Conservation (phyloP, 768 basidiomycete genomes). For the Clathrus columnatus region DNA sequence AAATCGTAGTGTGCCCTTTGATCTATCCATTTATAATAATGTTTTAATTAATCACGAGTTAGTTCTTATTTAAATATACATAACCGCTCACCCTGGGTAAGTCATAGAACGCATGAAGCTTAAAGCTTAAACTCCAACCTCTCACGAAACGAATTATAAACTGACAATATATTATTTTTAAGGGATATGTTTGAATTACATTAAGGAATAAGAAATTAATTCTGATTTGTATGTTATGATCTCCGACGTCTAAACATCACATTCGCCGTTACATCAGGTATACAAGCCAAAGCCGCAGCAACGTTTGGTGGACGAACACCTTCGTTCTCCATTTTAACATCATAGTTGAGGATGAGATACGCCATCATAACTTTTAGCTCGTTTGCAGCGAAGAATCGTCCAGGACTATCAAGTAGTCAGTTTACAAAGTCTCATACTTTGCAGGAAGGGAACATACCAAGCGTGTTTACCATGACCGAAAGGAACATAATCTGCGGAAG, state of each 20-base stretch:
- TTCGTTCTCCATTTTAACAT: slow-evolving; percentile 1
- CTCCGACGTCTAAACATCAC: slow-evolving; percentile 17
- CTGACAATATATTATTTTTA: too few relatives aligned
- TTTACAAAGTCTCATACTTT: too few relatives aligned
- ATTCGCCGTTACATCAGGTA: slow-evolving; percentile 17
- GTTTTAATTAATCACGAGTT: too few relatives aligned
- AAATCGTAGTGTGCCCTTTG: too few relatives aligned
- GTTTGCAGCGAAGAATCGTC: slow-evolving; percentile 12
- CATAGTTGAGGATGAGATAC: slow-evolving; percentile 9
- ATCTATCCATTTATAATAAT: too few relatives aligned
- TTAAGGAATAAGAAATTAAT: too few relatives aligned
- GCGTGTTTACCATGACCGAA: slow-evolving; percentile 10
- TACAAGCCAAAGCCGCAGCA: slow-evolving; percentile 12
- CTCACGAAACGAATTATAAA: too few relatives aligned
- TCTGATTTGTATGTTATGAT: neutral
- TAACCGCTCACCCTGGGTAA: too few relatives aligned
- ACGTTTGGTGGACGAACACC: slow-evolving; percentile 2
- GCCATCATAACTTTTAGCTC: slow-evolving; percentile 13
- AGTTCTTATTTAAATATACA: too few relatives aligned
- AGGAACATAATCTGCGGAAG: slow-evolving; percentile 3
- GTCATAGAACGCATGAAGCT: too few relatives aligned
- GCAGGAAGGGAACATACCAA: slow-evolving; percentile 10
- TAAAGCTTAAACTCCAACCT: too few relatives aligned
- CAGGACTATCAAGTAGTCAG: slow-evolving; percentile 7
- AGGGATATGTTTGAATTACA: too few relatives aligned